phyloP scores from a whole-genome alignment of 2,329 filamentous ascomycete genomes.

The Geosmithia flava region DNA sequence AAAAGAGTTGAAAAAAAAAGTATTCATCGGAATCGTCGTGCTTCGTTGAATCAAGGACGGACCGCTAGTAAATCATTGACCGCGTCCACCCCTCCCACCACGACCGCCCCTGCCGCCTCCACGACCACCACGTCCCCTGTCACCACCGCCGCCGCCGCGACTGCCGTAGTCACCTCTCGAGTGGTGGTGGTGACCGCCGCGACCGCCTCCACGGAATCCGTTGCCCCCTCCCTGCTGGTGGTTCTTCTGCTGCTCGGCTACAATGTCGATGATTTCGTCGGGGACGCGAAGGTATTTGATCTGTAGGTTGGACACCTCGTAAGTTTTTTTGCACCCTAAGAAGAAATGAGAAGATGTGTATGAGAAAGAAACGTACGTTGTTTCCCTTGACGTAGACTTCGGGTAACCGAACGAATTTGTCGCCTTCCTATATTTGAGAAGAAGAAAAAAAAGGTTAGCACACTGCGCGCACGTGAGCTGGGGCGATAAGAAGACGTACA shows the following conservation, averaged over 20 bases:
- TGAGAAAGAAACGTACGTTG: constrained; percentile 51
- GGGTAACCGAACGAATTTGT: constrained; percentile 82
- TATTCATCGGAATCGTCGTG: background rate
- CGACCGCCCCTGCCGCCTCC: constrained; percentile 21
- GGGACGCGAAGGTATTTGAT: constrained; percentile 97
- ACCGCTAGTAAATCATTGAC: constrained; percentile 1
- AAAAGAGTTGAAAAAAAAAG: too few species aligned
- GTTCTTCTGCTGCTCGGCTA: constrained; percentile 81
- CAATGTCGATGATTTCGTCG: constrained; percentile 90
- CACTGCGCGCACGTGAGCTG: background rate
- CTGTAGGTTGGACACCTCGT: constrained; percentile 29
- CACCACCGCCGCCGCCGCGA: constrained; percentile 40
- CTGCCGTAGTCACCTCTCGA: constrained; percentile 46
- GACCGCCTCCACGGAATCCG: constrained; percentile 51
- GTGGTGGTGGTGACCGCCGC: constrained; percentile 44
- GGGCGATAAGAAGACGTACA: constrained; percentile 25
- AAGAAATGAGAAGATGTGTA: too few species aligned
- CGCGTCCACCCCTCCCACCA: constrained; percentile 3
- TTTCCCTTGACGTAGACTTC: constrained; percentile 97
- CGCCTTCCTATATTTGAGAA: constrained; percentile 52
- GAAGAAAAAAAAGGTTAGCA: background rate
- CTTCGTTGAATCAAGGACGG: background rate
- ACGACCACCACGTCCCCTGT: constrained; percentile 22
- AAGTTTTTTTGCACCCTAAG: too few species aligned
- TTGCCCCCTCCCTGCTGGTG: constrained; percentile 51